These are phyloP conservation scores for Silene noctiflora DNA, from an alignment of 179 eudicot species.

Conservation along the genomic window DNA sequence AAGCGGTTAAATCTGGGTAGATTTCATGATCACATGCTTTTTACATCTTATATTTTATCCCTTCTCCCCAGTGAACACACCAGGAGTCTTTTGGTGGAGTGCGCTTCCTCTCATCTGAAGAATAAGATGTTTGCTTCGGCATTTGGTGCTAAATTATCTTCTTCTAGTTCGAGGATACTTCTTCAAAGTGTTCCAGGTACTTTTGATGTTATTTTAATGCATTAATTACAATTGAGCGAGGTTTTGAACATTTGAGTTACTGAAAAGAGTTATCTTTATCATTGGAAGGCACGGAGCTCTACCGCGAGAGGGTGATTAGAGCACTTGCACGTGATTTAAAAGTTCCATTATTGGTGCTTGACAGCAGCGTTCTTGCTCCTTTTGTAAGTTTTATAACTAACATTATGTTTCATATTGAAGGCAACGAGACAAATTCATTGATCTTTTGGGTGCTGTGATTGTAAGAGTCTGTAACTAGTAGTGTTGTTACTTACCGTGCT, in stretches of 20 bases:
- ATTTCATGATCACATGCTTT: slow-evolving; percentile 15
- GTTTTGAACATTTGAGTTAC: neutral
- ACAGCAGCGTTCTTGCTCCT: slow-evolving; percentile 83
- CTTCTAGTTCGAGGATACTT: slow-evolving; percentile 83
- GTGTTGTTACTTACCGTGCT: slow-evolving; percentile 11
- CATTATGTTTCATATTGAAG: slow-evolving; percentile 3
- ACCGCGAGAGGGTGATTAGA: slow-evolving; percentile 86
- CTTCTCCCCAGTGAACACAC: slow-evolving; percentile 59
- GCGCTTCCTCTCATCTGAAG: slow-evolving; percentile 79
- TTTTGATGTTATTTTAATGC: slow-evolving; percentile 7
- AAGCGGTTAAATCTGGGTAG: neutral
- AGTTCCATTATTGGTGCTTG: slow-evolving; percentile 87
- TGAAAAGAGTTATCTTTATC: neutral
- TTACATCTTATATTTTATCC: slow-evolving; percentile 21
- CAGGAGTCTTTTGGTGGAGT: slow-evolving; percentile 71
- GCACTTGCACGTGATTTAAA: slow-evolving; percentile 80
- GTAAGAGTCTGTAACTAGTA: neutral
- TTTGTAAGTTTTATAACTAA: slow-evolving; percentile 50
- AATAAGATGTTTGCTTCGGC: slow-evolving; percentile 51
- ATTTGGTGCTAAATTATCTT: slow-evolving; percentile 70
- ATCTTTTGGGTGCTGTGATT: neutral
- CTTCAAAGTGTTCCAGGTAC: slow-evolving; percentile 90
- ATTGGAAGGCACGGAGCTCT: slow-evolving; percentile 78
- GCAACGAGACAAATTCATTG: neutral
- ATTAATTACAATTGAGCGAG: neutral